Evolutionary conservation across 257 asterid species (phyloP), one percentile per base, ranked within the genome.

Genomic region (Nicotiana attenuata): DNA sequence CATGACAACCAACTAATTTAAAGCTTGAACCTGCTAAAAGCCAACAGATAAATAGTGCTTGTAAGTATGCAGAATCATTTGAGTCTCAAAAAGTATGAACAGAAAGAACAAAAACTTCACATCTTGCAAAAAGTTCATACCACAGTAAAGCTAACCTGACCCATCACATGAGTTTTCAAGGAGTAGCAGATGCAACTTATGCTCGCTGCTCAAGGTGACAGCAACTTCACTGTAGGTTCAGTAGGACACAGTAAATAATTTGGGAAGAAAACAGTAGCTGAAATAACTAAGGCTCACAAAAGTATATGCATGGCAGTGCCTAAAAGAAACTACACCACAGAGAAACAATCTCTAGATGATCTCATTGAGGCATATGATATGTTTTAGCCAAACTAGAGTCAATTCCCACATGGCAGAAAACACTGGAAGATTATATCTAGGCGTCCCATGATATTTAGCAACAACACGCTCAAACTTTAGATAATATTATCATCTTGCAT

Each of bases 81-180:
- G 24, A 60, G 33, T 14, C 60, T 45, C 33, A 78, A 45, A 45
- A 52, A 29, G 80, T 20, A 75, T 5, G 67, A 82, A 77, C 57
- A 64, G 7, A 81, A 86, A 53, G 61, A 81, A 69, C 41, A 17
- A 79, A 78, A 78, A 38, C 73, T 81, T 80, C 69, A 80, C 68
- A 79, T 80, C 82, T 82, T 75, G 76, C 68, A 85, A 84, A 87
- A 77, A 82, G 91, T 84, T 89, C 94, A 86, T 88, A 90, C 92
- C 93, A 90, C 88, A 87, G 84, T 82, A 85, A 87, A 89, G 90
- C 94, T 89, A 89, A 91, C 93, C 95, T 89, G 92, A 85, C 88
- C 91, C 89, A 86, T 86, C 86, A 82, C 87, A 78, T 80, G 88
- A 82, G 59, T 85, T 81, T 17, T 65, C 80, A 82, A 85, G n/a